Evolutionary conservation across 1,284 basidiomycete genomes (phyloP).

Genomic region (Polyporus tsugae): DNA sequence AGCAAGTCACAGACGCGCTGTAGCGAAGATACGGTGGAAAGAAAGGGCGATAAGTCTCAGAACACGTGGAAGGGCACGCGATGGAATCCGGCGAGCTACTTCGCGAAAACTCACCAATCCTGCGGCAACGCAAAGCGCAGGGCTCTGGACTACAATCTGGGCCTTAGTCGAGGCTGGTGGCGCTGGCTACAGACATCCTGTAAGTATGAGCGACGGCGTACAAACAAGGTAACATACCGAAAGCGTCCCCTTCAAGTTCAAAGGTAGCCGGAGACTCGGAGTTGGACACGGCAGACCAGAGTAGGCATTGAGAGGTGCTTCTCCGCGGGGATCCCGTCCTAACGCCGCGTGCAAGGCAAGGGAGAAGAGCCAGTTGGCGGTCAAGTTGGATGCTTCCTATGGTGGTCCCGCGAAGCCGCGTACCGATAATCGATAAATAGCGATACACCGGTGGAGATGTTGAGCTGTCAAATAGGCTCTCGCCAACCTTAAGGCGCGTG

Average conservation of each 20-base stretch:
- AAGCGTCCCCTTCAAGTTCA: not conserved
- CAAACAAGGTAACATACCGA: slow-evolving; percentile 21
- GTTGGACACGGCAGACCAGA: slow-evolving; percentile 16
- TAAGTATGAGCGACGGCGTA: slow-evolving; percentile 19
- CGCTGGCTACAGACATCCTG: slow-evolving; percentile 6
- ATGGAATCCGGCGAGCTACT: not conserved
- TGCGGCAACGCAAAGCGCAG: slow-evolving; percentile 12
- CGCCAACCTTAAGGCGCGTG: slow-evolving; percentile 24
- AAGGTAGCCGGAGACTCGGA: slow-evolving; percentile 8
- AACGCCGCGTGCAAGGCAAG: slow-evolving; percentile 15
- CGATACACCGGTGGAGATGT: slow-evolving; percentile 4
- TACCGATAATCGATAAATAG: slow-evolving; percentile 14
- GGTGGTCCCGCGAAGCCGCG: slow-evolving; percentile 28
- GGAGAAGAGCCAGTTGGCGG: slow-evolving; percentile 4
- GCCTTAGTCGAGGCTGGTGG: not conserved
- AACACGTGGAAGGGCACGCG: not conserved
- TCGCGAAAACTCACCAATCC: slow-evolving; percentile 5
- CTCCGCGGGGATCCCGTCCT: slow-evolving; percentile 26
- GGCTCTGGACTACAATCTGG: not conserved
- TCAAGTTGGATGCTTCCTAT: slow-evolving; percentile 9
- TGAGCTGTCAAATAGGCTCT: slow-evolving; percentile 29
- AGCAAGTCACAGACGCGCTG: not conserved
- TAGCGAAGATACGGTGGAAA: not conserved
- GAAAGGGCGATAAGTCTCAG: not conserved
- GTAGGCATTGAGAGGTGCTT: slow-evolving; percentile 18